Conservation (phyloP, 257 asterid species). For the Salvia splendens region DNA sequence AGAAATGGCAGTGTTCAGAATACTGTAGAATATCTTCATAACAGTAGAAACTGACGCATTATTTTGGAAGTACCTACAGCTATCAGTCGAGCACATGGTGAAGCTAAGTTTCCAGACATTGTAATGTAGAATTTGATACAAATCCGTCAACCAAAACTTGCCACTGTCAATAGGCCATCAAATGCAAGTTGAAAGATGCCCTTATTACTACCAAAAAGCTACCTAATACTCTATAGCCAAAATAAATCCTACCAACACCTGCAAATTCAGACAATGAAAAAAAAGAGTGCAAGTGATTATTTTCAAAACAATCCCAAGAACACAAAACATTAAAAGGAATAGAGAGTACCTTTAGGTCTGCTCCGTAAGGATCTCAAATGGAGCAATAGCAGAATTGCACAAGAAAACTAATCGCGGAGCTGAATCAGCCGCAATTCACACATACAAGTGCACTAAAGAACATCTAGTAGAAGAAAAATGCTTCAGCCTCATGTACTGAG, state of each 20-base stretch:
- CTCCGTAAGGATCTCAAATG: conserved; percentile 41
- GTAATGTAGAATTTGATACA: conserved; percentile 28
- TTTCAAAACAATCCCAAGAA: conserved; percentile 16
- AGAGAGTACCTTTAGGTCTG: conserved; percentile 51
- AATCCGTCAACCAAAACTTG: conserved; percentile 41
- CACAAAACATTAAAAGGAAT: conserved; percentile 5
- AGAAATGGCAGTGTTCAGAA: conserved; percentile 26
- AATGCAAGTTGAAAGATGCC: conserved; percentile 20
- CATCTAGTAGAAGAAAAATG: conserved; percentile 48
- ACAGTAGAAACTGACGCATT: conserved; percentile 35
- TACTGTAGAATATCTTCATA: conserved; percentile 43
- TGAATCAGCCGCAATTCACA: conserved; percentile 52
- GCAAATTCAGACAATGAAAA: conserved; percentile 44
- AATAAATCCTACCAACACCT: conserved; percentile 37
- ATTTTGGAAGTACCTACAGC: conserved; percentile 30
- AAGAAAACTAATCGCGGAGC: conserved; percentile 35
- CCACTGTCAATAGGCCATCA: conserved; percentile 33
- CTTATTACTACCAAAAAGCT: conserved; percentile 27
- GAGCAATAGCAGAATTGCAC: conserved; percentile 37
- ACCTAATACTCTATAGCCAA: conserved; percentile 39
- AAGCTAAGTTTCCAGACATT: conserved; percentile 35
- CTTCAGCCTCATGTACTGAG: conserved; percentile 52
- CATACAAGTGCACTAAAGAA: conserved; percentile 47
- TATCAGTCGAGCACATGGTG: conserved; percentile 38
- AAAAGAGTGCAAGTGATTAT: conserved; percentile 11